phyloP scores from a whole-genome alignment of 306 rosid genomes.

The Boehmeria nivea region DNA sequence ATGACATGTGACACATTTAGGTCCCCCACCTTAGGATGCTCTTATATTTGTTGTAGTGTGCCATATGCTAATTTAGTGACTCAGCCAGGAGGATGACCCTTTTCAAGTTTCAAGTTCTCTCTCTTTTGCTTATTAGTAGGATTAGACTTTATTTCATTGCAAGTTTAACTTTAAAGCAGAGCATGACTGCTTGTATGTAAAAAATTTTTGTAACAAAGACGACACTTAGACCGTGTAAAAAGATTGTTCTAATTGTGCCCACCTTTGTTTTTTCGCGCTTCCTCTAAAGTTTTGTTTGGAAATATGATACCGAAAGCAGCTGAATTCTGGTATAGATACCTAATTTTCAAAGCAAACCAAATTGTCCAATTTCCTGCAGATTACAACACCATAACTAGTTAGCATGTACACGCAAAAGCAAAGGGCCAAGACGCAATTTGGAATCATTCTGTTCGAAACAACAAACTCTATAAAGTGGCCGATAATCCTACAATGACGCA shows the following conservation, averaged over 20 bases:
- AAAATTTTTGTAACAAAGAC: conserved; percentile 1
- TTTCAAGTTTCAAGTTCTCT: not conserved
- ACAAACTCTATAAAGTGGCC: conserved; percentile 8
- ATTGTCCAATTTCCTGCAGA: conserved; percentile 27
- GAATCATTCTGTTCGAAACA: conserved; percentile 3
- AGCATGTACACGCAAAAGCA: conserved; percentile 22
- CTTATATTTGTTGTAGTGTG: conserved; percentile 14
- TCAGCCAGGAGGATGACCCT: conserved; percentile 1
- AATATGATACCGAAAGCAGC: no score
- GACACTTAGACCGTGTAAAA: conserved; percentile 21
- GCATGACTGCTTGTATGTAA: conserved; percentile 14
- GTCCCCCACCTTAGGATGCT: not conserved
- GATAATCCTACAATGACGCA: conserved; percentile 39
- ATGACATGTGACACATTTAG: conserved; percentile 9
- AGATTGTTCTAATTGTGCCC: conserved; percentile 12
- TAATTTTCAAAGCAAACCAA: conserved; percentile 22
- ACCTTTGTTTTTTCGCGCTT: not conserved
- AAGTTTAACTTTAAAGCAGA: conserved; percentile 5
- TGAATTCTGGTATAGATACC: no score
- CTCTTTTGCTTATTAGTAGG: conserved; percentile 10
- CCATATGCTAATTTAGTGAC: conserved; percentile 17
- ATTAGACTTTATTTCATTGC: conserved; percentile 20
- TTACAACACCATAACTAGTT: conserved; percentile 15
- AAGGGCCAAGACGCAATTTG: not conserved
- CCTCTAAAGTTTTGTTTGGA: no score